phyloP scores from a whole-genome alignment of 305 asterid genomes.

The Fraxinus nigra region DNA sequence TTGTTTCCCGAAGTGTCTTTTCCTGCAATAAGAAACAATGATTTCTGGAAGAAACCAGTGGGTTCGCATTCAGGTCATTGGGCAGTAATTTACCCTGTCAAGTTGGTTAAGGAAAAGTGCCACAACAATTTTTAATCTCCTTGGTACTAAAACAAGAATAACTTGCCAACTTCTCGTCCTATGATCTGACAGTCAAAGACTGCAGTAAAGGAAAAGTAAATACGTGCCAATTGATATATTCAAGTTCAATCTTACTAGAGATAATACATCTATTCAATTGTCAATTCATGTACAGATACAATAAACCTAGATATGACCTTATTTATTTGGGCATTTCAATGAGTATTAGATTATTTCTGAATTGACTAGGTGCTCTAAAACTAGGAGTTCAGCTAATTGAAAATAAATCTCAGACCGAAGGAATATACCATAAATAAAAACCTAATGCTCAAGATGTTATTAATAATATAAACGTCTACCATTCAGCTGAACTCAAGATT shows the following conservation, averaged over 20 bases:
- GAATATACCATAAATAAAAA: neutral
- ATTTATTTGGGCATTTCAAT: neutral
- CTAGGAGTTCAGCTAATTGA: neutral
- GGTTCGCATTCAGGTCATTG: neutral
- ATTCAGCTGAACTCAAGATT: neutral
- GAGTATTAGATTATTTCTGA: neutral
- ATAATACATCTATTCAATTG: neutral
- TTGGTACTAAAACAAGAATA: neutral
- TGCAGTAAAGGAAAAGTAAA: neutral
- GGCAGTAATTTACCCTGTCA: neutral
- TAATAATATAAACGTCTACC: neutral
- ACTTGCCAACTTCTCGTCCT: neutral
- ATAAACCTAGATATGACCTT: neutral
- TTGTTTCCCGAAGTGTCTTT: neutral
- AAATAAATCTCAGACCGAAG: neutral
- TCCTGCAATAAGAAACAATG: neutral
- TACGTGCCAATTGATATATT: neutral
- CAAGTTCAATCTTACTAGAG: neutral
- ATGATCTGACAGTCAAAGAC: neutral
- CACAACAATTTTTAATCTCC: neutral
- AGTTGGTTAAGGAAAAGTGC: neutral
- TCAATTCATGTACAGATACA: neutral
- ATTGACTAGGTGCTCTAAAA: neutral
- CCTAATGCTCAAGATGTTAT: neutral
- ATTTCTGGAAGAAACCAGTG: neutral